These are phyloP conservation scores for Phytopythium oedochilum DNA, from an alignment of 352 stramenopile species.

Conservation along the genomic window DNA sequence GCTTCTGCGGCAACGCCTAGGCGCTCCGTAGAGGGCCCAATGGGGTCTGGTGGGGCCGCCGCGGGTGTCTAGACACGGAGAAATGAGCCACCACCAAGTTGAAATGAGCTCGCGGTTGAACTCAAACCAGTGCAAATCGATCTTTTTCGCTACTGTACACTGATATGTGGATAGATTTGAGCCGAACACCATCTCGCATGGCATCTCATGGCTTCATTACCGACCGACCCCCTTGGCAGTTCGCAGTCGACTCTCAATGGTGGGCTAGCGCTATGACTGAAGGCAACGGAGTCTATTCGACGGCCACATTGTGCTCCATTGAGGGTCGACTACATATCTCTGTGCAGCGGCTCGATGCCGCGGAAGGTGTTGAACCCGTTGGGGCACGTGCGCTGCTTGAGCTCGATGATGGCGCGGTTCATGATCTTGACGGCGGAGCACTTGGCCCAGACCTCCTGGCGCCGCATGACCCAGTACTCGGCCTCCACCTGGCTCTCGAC, in stretches of 20 bases:
- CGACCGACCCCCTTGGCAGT: no score
- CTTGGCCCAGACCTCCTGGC: conserved; percentile 34
- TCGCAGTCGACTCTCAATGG: no score
- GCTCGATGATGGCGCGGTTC: conserved; percentile 34
- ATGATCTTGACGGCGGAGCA: conserved; percentile 32
- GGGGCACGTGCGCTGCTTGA: conserved; percentile 32
- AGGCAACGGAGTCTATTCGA: no score
- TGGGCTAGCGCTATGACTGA: no score
- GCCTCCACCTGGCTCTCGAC: conserved; percentile 11
- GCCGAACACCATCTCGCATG: no score
- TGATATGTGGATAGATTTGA: neutral
- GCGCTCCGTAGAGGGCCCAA: neutral
- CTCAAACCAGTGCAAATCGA: neutral
- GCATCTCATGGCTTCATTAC: no score
- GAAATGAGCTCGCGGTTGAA: neutral
- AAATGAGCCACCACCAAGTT: neutral
- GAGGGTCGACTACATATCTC: no score
- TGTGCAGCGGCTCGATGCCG: no score
- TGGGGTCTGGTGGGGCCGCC: no score
- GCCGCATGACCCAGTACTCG: conserved; percentile 17
- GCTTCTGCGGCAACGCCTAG: conserved; percentile 60
- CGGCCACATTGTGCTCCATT: no score
- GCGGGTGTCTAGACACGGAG: no score
- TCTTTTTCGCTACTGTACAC: no score
- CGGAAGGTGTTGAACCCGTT: neutral